Percentiles rank a stretch among this genome's conserved stretches.
These are phyloP conservation scores for Colletotrichum gigasporum DNA, from an alignment of 2,329 filamentous ascomycete genomes.

Conservation along the genomic window DNA sequence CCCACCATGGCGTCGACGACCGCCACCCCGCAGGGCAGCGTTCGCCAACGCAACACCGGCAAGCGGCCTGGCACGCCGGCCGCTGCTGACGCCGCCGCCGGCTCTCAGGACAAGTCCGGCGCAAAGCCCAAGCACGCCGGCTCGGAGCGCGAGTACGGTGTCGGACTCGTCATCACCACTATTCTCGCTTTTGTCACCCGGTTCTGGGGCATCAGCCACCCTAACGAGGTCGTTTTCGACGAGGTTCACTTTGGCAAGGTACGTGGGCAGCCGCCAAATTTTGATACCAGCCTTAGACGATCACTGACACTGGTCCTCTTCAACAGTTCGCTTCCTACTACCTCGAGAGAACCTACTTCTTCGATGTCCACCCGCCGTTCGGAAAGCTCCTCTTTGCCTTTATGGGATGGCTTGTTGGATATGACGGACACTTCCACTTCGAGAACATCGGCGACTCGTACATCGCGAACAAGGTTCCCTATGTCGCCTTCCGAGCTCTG, in stretches of 20 bases:
- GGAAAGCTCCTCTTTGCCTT: slow-evolving; percentile 97
- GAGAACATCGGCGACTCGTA: slow-evolving; percentile 99
- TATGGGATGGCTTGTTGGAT: slow-evolving; percentile 97
- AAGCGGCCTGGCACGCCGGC: slow-evolving; percentile 57
- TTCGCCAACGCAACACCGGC: slow-evolving; percentile 67
- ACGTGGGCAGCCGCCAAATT: slow-evolving; percentile 40
- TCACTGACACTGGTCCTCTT: slow-evolving; percentile 31
- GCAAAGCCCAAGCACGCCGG: slow-evolving; percentile 48
- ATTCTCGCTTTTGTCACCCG: slow-evolving; percentile 86
- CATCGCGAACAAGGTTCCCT: slow-evolving; percentile 95
- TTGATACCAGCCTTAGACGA: background rate
- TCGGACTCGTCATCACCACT: slow-evolving; percentile 81
- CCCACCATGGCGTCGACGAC: slow-evolving; percentile 51
- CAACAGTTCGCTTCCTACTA: slow-evolving; percentile 81
- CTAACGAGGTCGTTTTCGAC: slow-evolving; percentile 97
- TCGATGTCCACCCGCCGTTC: slow-evolving; percentile 98
- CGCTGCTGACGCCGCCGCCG: slow-evolving; percentile 57
- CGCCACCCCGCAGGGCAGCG: slow-evolving; percentile 62
- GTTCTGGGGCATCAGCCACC: slow-evolving; percentile 96
- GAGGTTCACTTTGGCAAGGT: slow-evolving; percentile 99
- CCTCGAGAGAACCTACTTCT: slow-evolving; percentile 97
- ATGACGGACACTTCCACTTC: slow-evolving; percentile 96
- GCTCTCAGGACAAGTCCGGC: slow-evolving; percentile 57
- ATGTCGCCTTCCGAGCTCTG: slow-evolving; percentile 93
- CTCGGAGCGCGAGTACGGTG: slow-evolving; percentile 85